Conservation (phyloP, 768 basidiomycete species). For the Austroboletus eburneus region DNA sequence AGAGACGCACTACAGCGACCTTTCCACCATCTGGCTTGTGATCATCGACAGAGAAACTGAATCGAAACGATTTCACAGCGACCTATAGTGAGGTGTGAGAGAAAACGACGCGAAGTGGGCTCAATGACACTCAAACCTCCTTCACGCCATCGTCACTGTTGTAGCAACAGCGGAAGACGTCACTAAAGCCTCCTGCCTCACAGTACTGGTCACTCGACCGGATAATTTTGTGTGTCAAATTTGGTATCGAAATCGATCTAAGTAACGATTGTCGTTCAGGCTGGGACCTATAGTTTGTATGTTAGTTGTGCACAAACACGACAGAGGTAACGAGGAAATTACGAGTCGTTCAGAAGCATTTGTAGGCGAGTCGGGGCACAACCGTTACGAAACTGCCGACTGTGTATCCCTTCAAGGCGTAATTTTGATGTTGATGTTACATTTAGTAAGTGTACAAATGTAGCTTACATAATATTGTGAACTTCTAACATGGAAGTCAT, state of each 20-base stretch:
- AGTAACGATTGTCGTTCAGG: neutral
- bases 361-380: too few relatives aligned
- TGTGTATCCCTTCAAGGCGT: too few relatives aligned
- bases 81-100: neutral
- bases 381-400: too few relatives aligned
- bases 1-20: neutral
- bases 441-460: too few relatives aligned
- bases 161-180: neutral
- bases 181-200: constrained; percentile 1
- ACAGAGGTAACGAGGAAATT: too few relatives aligned
- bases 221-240: neutral
- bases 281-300: too few relatives aligned
- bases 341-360: too few relatives aligned
- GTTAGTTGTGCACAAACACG: too few relatives aligned
- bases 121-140: neutral
- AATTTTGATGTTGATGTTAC: too few relatives aligned
- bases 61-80: constrained; percentile 3
- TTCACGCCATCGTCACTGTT: neutral
- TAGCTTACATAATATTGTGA: too few relatives aligned
- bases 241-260: neutral
- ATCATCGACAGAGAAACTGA: neutral
- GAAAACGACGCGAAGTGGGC: neutral
- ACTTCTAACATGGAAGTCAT: too few relatives aligned
- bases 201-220: neutral
- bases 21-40: neutral